Base-by-base conservation (phyloP, 768 basidiomycete species). In the Bullera alba region DNA sequence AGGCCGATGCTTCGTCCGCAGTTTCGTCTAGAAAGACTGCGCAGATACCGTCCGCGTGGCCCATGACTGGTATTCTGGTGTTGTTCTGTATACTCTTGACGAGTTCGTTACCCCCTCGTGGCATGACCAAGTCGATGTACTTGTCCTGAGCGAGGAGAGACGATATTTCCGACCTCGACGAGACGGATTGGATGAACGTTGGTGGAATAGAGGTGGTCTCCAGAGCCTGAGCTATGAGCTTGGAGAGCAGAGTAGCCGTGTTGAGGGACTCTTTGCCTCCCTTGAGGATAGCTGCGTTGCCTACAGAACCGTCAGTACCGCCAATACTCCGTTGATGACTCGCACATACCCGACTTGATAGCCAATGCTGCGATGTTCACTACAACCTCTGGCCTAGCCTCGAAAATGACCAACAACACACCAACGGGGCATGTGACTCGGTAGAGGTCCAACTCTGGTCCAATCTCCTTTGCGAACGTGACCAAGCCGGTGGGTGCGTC, bases 31-130 rank as follows among this genome's bases (percentile, higher is more conserved):
- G 74, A 70, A 84, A 97, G 4, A 95, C 81, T 17, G 83, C 80
- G 71, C 95, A 99, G 7, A 97, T 75, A 1, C 95, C 95, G 72
- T 99, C 95, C 5, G 95, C 92, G 66, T 99, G 95, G 1, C 95
- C 95, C 91, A 99, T 96, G 37, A 99, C 95, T 2, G 95, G 85
- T 53, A 99, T 97, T 51, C 85, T 79, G 0, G 93, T 95, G 57
- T 77, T 81, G 50, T 86, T 85, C 70, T 97, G 89, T 51, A 99
- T 95, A 70, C 77, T 85, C 60, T 76, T 78, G 23, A 97, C 95
- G 12, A 99, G 81, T 55, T 79, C 80, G 60, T 93, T 93, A 65
- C 92, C 91, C 5, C 95, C 95, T 47, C 95, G 78, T 1, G 95
- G 95, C 69, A 97, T 96, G 46, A 97, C 92, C 19, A 99, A 78